phyloP scores from a whole-genome alignment of 148 eudicot genomes.

The Cornus kousa region DNA sequence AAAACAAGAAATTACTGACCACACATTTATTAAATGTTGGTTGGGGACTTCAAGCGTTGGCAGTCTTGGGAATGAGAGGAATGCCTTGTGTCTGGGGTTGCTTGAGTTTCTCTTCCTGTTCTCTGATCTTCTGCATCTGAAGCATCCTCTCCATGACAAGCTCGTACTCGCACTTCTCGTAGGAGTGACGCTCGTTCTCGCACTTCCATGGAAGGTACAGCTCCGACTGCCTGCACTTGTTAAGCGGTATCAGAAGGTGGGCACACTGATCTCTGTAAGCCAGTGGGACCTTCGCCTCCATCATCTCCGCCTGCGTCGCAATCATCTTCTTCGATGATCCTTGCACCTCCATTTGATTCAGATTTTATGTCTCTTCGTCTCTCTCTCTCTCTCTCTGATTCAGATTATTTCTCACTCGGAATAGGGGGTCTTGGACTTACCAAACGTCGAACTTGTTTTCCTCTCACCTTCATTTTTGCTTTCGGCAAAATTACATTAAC shows the following conservation, averaged over 20 bases:
- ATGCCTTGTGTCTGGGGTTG: constrained; percentile 32
- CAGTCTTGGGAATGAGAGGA: constrained; percentile 70
- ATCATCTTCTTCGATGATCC: constrained; percentile 98
- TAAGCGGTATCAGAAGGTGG: constrained; percentile 87
- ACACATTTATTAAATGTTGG: not conserved
- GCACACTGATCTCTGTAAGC: constrained; percentile 95
- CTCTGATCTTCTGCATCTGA: constrained; percentile 79
- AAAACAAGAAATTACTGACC: not conserved
- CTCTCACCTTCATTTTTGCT: no score
- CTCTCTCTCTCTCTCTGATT: constrained; percentile 2
- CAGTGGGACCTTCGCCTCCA: constrained; percentile 62
- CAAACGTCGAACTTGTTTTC: no score
- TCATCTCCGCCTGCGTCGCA: constrained; percentile 89
- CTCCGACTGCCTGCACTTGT: constrained; percentile 91
- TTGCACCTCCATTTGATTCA: constrained; percentile 44
- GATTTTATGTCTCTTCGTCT: not conserved
- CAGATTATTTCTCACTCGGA: not conserved
- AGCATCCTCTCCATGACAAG: constrained; percentile 99
- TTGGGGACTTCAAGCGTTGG: constrained; percentile 48
- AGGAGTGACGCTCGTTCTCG: constrained; percentile 72
- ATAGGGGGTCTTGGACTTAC: no score
- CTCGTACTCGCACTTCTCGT: constrained; percentile 97
- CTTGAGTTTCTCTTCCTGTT: constrained; percentile 34
- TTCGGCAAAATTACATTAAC: no score
- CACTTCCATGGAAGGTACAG: constrained; percentile 92